phyloP scores from a whole-genome alignment of 768 basidiomycete genomes.

The Lactarius tabidus region DNA sequence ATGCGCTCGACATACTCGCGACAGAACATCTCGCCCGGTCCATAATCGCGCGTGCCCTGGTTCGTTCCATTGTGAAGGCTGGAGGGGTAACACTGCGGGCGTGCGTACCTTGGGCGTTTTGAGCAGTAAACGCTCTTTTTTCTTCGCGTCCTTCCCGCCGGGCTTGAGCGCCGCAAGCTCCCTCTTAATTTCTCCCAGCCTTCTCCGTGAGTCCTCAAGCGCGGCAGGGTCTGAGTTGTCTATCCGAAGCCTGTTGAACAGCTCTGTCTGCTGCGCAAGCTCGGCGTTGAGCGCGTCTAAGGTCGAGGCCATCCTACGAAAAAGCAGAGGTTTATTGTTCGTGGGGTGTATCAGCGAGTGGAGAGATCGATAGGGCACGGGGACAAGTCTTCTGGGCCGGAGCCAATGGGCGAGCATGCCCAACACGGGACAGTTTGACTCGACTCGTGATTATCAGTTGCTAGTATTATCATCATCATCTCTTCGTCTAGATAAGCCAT shows the following conservation, averaged over 20 bases:
- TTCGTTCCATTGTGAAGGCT: too few relatives aligned
- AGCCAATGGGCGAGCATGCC: constrained; percentile 15
- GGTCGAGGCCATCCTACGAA: constrained; percentile 37
- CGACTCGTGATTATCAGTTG: not conserved
- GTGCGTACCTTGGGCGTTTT: constrained; percentile 85
- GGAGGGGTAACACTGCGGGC: too few relatives aligned
- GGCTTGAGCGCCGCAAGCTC: constrained; percentile 43
- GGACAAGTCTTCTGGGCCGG: constrained; percentile 3
- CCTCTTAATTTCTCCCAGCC: constrained; percentile 65
- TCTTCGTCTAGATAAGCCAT: not conserved
- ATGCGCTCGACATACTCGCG: constrained; percentile 86
- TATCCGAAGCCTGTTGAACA: constrained; percentile 59
- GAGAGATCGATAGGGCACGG: constrained; percentile 17
- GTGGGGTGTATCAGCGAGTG: not conserved
- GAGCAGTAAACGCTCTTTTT: constrained; percentile 67
- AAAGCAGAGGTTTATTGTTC: not conserved
- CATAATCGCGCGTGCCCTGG: constrained; percentile 93
- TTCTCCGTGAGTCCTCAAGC: constrained; percentile 64
- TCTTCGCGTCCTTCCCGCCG: constrained; percentile 46
- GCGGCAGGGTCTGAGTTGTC: constrained; percentile 47
- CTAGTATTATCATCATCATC: not conserved
- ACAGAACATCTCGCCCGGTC: constrained; percentile 87
- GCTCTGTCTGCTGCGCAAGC: constrained; percentile 50
- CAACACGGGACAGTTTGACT: constrained; percentile 4
- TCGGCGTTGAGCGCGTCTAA: constrained; percentile 47